These are phyloP conservation scores for Melastoma malabathricum DNA, from an alignment of 345 rosid species.

Conservation along the genomic window DNA sequence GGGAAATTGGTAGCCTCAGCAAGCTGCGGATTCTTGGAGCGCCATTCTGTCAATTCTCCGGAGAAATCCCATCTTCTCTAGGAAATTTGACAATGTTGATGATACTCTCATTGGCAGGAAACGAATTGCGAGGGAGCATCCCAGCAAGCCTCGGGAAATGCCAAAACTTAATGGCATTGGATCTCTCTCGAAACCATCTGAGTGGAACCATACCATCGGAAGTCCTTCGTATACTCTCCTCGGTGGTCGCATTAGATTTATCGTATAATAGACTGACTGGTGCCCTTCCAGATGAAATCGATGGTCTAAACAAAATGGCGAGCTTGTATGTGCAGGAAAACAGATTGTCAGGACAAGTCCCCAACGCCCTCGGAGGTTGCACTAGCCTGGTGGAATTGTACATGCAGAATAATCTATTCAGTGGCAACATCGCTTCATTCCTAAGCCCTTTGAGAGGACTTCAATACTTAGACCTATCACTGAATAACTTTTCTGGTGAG, in stretches of 20 bases:
- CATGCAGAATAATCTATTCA: conserved; percentile 1
- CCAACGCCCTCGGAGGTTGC: neutral
- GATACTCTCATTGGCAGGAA: too few species aligned
- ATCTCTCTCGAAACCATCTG: conserved; percentile 4
- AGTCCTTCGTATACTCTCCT: conserved; percentile 3
- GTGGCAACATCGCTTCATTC: neutral
- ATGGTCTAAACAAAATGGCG: neutral
- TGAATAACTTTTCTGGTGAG: conserved; percentile 5
- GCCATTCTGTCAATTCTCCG: too few species aligned
- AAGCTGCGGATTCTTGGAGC: too few species aligned
- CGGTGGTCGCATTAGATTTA: conserved; percentile 6
- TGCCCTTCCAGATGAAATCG: conserved; percentile 5
- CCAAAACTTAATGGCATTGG: neutral
- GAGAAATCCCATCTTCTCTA: too few species aligned
- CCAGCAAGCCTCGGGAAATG: conserved; percentile 6
- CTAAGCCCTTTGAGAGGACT: conserved; percentile 4
- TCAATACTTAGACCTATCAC: conserved; percentile 6
- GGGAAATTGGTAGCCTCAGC: too few species aligned
- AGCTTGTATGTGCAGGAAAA: conserved; percentile 5
- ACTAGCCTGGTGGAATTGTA: conserved; percentile 2
- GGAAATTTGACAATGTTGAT: too few species aligned
- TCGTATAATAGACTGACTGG: conserved; percentile 12
- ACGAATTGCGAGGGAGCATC: conserved; percentile 10
- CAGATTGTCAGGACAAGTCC: conserved; percentile 2
- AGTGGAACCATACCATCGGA: conserved; percentile 12